Percentiles rank a stretch among this genome's conserved stretches.
Conservation (phyloP, 352 stramenopile species). For the Globisporangium mamillatum region DNA sequence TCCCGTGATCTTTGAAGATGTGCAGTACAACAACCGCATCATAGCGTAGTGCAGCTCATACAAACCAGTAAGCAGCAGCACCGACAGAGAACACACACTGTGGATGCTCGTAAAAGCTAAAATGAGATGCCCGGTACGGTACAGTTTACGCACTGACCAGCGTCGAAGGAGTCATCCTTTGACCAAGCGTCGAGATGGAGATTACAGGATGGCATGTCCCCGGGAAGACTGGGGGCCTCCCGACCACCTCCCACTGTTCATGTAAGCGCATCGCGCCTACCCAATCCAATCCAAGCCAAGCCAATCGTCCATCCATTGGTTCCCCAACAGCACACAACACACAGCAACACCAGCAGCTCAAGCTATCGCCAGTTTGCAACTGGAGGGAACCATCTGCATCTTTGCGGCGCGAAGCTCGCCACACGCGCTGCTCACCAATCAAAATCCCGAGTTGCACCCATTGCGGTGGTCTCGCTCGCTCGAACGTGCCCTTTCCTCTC, state of each 20-base stretch:
- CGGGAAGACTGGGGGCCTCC: neutral
- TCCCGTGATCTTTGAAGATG: neutral
- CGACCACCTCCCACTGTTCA: neutral
- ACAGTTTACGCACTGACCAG: neutral
- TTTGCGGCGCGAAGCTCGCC: neutral
- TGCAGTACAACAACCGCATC: neutral
- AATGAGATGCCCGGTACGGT: neutral
- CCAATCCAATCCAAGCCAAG: neutral
- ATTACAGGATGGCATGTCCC: neutral
- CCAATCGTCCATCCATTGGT: neutral
- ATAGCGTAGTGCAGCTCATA: neutral
- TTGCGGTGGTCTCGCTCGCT: neutral
- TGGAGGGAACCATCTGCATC: neutral
- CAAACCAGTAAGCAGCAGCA: neutral
- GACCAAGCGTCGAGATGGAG: neutral
- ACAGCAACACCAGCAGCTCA: neutral
- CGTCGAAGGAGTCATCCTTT: neutral
- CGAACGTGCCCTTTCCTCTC: neutral
- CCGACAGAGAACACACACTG: no score
- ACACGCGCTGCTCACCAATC: constrained; percentile 6
- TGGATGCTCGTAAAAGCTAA: neutral
- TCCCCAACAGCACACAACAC: no score
- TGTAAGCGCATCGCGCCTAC: neutral
- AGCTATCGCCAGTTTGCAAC: neutral
- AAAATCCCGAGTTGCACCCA: neutral